Conservation (phyloP, 2,329 filamentous ascomycete genomes). For the Teratosphaeria destructans region DNA sequence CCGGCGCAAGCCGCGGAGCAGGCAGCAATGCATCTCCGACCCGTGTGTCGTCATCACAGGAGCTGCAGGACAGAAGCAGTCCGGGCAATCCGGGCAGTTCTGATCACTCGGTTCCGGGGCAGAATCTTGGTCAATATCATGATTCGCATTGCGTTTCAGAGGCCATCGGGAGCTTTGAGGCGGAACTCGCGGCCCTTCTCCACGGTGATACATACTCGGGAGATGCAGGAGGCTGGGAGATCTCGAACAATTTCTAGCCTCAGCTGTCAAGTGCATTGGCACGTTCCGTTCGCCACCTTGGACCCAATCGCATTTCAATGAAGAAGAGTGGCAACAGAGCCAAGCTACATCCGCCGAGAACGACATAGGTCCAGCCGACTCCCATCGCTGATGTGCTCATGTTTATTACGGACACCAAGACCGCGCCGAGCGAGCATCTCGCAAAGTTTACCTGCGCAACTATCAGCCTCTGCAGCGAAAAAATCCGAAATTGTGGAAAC, state of each 20-base stretch:
- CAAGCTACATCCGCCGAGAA: neutral
- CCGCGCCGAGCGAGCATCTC: neutral
- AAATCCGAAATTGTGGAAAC: neutral
- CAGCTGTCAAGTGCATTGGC: neutral
- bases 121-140: neutral
- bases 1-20: neutral
- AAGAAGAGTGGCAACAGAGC: neutral
- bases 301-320: neutral
- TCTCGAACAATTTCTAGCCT: neutral
- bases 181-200: neutral
- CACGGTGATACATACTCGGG: neutral
- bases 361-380: neutral
- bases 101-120: neutral
- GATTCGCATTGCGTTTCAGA: neutral
- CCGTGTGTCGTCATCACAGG: neutral
- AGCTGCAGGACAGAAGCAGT: neutral
- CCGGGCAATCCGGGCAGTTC: neutral
- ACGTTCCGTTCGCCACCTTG: neutral
- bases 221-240: neutral
- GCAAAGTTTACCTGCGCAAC: neutral
- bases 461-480: neutral
- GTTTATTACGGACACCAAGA: neutral
- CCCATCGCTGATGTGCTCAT: neutral
- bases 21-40: neutral
- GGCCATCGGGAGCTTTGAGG: neutral